Conservation (phyloP, 2,329 filamentous ascomycete species). For the Dothideomycetidae sp. region DNA sequence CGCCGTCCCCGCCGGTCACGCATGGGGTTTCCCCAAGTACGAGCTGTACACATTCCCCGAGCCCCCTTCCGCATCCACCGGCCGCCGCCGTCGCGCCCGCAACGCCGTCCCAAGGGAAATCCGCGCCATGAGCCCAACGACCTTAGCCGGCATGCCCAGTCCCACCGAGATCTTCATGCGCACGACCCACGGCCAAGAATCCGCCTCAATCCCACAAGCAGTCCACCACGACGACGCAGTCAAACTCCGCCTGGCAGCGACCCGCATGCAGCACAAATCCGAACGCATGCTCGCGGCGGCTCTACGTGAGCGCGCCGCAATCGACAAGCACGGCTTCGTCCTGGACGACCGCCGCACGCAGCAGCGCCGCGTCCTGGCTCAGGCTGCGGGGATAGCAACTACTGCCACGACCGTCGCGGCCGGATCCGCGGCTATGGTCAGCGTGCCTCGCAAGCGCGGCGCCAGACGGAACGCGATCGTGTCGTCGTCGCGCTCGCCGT, state of each 20-base stretch:
- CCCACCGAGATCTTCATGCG: conserved; percentile 4
- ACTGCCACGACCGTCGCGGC: background rate
- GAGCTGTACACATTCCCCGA: background rate
- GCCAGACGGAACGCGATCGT: background rate
- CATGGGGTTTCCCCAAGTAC: background rate
- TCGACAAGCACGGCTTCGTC: background rate
- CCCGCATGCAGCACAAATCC: conserved; percentile 5
- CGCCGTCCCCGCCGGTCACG: background rate
- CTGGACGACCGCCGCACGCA: background rate
- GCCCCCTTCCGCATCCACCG: background rate
- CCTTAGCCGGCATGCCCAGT: conserved; percentile 1
- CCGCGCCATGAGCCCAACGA: background rate
- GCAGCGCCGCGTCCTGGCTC: background rate
- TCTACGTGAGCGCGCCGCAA: conserved; percentile 3
- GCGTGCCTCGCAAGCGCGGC: background rate
- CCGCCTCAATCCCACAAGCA: conserved; percentile 2
- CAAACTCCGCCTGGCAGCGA: background rate
- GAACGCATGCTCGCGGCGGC: conserved; percentile 7
- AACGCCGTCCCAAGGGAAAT: background rate
- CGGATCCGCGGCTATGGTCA: background rate
- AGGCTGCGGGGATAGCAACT: background rate
- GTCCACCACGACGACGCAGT: background rate
- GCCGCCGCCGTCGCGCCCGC: background rate
- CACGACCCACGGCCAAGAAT: conserved; percentile 6
- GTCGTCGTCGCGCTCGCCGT: background rate